Percentiles rank a stretch among this genome's conserved stretches.
phyloP scores from a whole-genome alignment of 1,284 basidiomycete genomes.

The Moesziomyces sp. region DNA sequence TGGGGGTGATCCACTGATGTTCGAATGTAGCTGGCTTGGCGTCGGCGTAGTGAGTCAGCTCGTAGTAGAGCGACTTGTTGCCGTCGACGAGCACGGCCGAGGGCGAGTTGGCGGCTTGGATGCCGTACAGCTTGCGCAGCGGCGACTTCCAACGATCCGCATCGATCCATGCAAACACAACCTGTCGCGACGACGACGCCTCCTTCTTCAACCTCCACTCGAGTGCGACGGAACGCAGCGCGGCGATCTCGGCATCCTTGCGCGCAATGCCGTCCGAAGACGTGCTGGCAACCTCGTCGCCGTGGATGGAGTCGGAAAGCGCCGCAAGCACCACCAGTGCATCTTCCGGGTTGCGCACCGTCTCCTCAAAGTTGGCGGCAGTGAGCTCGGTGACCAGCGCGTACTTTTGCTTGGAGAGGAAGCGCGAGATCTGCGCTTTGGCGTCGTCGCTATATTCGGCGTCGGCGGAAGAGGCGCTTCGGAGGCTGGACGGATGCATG shows the following conservation, averaged over 20 bases:
- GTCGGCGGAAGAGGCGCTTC: constrained; percentile 7
- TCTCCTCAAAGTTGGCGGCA: constrained; percentile 52
- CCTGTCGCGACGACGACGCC: constrained; percentile 1
- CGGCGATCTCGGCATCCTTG: constrained; percentile 47
- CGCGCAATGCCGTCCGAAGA: constrained; percentile 30
- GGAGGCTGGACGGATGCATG: constrained; percentile 32
- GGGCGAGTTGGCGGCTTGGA: constrained; percentile 36
- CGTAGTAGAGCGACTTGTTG: constrained; percentile 44
- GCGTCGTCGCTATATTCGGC: constrained; percentile 23
- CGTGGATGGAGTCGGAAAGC: constrained; percentile 54
- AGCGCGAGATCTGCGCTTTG: constrained; percentile 25
- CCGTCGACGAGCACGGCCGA: constrained; percentile 52
- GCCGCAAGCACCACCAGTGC: constrained; percentile 58
- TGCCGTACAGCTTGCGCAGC: constrained; percentile 49
- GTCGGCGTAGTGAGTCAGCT: constrained; percentile 17
- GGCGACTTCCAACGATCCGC: constrained; percentile 57
- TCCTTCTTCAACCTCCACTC: constrained; percentile 41
- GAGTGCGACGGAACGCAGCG: constrained; percentile 42
- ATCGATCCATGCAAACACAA: constrained; percentile 65
- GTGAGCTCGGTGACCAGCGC: constrained; percentile 56
- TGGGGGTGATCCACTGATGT: constrained; percentile 27
- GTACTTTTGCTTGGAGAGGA: constrained; percentile 52
- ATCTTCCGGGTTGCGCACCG: constrained; percentile 44
- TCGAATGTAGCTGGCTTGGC: constrained; percentile 5
- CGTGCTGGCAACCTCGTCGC: constrained; percentile 3